These are phyloP conservation scores for Phalaenopsis equestris DNA, from an alignment of 106 monocot genomes.

Conservation along the genomic window DNA sequence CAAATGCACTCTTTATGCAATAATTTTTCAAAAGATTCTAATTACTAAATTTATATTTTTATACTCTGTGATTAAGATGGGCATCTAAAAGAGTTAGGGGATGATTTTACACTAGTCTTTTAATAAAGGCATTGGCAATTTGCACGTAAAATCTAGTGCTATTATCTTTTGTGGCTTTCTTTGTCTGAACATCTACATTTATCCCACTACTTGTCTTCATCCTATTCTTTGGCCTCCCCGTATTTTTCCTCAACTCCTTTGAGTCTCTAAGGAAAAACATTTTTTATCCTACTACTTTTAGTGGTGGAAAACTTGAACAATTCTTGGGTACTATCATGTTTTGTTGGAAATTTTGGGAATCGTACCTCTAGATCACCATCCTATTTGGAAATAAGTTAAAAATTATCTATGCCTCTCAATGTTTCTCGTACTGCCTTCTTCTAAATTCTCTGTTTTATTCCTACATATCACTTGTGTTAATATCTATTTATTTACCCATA, in stretches of 20 bases:
- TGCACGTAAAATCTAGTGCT: not conserved
- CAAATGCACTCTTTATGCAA: too few species aligned
- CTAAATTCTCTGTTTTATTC: too few species aligned
- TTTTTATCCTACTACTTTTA: not conserved
- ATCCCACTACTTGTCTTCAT: not conserved
- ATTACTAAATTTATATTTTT: too few species aligned
- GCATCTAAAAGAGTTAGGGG: too few species aligned
- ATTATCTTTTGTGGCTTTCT: not conserved
- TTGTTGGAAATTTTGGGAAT: not conserved
- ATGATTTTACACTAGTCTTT: too few species aligned
- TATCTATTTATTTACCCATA: too few species aligned
- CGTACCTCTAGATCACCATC: not conserved
- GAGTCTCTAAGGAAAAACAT: not conserved
- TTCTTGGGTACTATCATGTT: not conserved
- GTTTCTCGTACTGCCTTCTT: too few species aligned
- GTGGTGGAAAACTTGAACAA: not conserved
- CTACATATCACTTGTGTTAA: too few species aligned
- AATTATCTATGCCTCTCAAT: not conserved
- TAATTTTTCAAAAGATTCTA: too few species aligned
- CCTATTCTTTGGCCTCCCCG: not conserved
- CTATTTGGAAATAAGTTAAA: not conserved
- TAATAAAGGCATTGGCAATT: not conserved
- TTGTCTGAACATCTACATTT: not conserved
- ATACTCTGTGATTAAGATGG: too few species aligned
- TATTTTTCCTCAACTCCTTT: not conserved